Base-by-base conservation (phyloP, 176 grass and related monocot species). In the Rhynchospora tenuis region DNA sequence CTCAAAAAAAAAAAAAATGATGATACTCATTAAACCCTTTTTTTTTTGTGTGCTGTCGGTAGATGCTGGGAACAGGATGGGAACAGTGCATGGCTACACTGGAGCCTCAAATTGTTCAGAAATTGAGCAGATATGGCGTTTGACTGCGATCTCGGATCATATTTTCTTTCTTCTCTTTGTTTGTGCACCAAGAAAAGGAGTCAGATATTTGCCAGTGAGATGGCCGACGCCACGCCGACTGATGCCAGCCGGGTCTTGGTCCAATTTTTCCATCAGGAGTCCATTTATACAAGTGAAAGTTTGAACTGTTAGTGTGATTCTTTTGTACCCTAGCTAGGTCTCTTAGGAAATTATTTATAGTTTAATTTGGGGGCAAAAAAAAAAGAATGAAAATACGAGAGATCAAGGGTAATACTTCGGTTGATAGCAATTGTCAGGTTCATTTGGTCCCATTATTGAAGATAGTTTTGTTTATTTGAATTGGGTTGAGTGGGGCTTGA, bases 51-150 rank as follows among this genome's bases (percentile, higher is more conserved):
- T 5, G n/a, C n/a, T 67, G 7, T 15, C 66, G 31, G 28, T 66
- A 98, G 96, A 94, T 98, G 89, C 91, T 98, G 56, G 91, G 90
- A 83, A 63, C 79, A 29, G 88, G 90, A 20, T 98, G 96, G 96
- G 91, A 98, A 44, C 96, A 98, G 83, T 98, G 86, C 70, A 90
- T 98, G 89, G 82, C 91, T 7, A 86, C 91, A 52, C 73, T 98
- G 12, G 89, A 98, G 19, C 96, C 93, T 43, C 82, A 71, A 51
- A 81, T 85, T 46, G 88, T 91, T 56, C 90, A 91, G 83, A 98
- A 84, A 88, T 89, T 98, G 84, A 82, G 84, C 8, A 86, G 83
- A 81, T 98, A 93, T 4, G 91, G 87, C 13, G 85, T 93, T 73
- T 98, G 78, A 87, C 16, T 71, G 24, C 28, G 9, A 31, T 22